A percentile compares a stretch with the other conserved stretches of the same genome.
Conservation (phyloP, 208 protist species). For the Zelonia costaricensis region DNA sequence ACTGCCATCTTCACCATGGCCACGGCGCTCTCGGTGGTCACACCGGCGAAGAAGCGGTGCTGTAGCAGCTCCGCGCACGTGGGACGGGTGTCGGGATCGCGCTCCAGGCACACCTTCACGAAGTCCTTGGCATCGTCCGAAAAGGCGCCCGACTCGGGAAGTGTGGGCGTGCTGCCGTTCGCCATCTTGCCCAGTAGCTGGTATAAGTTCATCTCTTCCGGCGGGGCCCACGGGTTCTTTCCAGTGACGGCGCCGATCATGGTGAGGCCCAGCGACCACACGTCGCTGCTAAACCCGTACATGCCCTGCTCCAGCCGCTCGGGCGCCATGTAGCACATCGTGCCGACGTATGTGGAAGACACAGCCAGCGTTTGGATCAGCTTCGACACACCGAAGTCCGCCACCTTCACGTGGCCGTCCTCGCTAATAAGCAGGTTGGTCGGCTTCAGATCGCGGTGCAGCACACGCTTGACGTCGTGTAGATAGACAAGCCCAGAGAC, state of each 20-base stretch:
- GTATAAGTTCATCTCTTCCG: conserved; percentile 89
- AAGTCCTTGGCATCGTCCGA: conserved; percentile 77
- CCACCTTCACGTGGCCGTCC: conserved; percentile 89
- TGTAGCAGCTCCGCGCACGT: conserved; percentile 72
- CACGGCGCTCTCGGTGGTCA: conserved; percentile 66
- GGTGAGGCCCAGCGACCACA: conserved; percentile 93
- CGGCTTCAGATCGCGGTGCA: conserved; percentile 97
- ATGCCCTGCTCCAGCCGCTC: conserved; percentile 88
- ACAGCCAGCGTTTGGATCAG: conserved; percentile 87
- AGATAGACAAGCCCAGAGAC: conserved; percentile 84
- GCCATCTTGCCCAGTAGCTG: conserved; percentile 81
- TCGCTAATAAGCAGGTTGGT: conserved; percentile 97
- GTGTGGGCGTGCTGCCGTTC: conserved; percentile 69
- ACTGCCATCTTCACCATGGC: conserved; percentile 84
- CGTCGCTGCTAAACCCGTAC: conserved; percentile 93
- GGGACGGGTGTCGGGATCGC: conserved; percentile 69
- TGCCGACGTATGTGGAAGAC: conserved; percentile 93
- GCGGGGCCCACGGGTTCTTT: conserved; percentile 85
- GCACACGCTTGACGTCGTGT: conserved; percentile 84
- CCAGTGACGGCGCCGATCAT: conserved; percentile 83
- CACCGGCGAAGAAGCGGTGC: conserved; percentile 75
- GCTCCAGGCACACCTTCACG: conserved; percentile 67
- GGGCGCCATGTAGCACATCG: conserved; percentile 95
- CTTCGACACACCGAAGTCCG: conserved; percentile 94
- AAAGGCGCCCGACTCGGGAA: conserved; percentile 62